Percentiles rank a stretch among this genome's conserved stretches.
Evolutionary conservation across 331 rosid species (phyloP).

Genomic region (Quercus lobata): DNA sequence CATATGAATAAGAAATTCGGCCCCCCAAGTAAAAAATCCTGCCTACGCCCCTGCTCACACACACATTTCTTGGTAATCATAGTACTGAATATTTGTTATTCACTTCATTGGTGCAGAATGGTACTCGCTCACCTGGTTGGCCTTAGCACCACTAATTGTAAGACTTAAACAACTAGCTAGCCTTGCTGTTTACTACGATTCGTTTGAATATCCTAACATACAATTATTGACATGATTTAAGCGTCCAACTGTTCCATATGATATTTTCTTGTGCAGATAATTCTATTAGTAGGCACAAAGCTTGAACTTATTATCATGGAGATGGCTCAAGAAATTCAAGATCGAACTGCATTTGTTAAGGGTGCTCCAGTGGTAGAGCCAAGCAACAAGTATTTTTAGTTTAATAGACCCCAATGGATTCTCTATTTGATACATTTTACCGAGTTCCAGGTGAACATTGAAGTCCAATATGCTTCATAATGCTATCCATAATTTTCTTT

Average conservation of each 20-base stretch:
- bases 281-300: constrained; percentile 56
- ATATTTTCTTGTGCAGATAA: constrained; percentile 37
- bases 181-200: too few relatives aligned
- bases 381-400: constrained; percentile 68
- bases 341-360: constrained; percentile 49
- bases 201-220: background rate
- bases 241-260: background rate
- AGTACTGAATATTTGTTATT: background rate
- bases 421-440: constrained; percentile 62
- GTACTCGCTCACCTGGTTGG: constrained; percentile 51
- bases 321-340: constrained; percentile 78
- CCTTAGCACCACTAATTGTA: constrained; percentile 55
- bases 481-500: background rate
- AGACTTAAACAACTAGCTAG: background rate
- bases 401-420: constrained; percentile 61
- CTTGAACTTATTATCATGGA: constrained; percentile 61
- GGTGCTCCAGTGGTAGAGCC: constrained; percentile 68
- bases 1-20: too few relatives aligned
- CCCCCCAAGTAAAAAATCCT: too few relatives aligned
- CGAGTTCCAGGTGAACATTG: constrained; percentile 37
- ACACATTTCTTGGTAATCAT: background rate
- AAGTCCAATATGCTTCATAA: background rate
- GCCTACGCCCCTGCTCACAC: too few relatives aligned
- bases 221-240: background rate
- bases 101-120: constrained; percentile 35